Evolutionary conservation across 202 grass and related monocot species (phyloP), one percentile per base, ranked within the genome.

Genomic region (Carex arenaria): DNA sequence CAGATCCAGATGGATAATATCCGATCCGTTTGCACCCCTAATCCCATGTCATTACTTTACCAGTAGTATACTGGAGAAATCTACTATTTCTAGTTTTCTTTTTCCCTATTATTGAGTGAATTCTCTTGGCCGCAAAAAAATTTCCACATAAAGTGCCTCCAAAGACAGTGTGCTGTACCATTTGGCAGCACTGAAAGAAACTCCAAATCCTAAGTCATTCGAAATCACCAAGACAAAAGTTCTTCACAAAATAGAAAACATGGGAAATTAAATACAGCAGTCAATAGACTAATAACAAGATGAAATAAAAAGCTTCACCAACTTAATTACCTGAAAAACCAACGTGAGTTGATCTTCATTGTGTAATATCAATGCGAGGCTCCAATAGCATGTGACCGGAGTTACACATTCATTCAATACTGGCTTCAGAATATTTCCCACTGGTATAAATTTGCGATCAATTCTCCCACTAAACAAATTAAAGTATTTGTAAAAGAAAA

Each of bases 361-460:
- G 1, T 49, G 71, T 3, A 92, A 56, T 84, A 97, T 64, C 79
- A 94, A 82, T 57, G 81, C 74, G 22, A 90, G 84, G 78, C 80
- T 95, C 89, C 93, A 95, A 69, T 93, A 95, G 80, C 91, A 98
- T 63, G 88, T 82, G 34, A 93, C 81, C 51, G 91, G 95, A 72
- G 85, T 88, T 84, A 90, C 85, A 19, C 65, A 85, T 83, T 95
- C 91, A 51, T 95, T 95, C 47, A 98, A 73, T 72, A 92, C 32
- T 2, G 84, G 87, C 31, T 87, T 92, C 80, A 89, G 43, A 64
- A 93, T 90, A 76, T 87, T 98, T 59, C 64, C 79, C 38, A 90
- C 74, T 55, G 87, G 88, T 73, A 95, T 78, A 88, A 92, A 95
- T 10, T 84, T 82, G 23, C 67, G 80, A 61, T 77, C 54, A 43